Evolutionary conservation across 192 early-diverging fungal genomes (phyloP), one percentile per base, ranked within the genome.

Genomic region (Dimargaris cristalligena): DNA sequence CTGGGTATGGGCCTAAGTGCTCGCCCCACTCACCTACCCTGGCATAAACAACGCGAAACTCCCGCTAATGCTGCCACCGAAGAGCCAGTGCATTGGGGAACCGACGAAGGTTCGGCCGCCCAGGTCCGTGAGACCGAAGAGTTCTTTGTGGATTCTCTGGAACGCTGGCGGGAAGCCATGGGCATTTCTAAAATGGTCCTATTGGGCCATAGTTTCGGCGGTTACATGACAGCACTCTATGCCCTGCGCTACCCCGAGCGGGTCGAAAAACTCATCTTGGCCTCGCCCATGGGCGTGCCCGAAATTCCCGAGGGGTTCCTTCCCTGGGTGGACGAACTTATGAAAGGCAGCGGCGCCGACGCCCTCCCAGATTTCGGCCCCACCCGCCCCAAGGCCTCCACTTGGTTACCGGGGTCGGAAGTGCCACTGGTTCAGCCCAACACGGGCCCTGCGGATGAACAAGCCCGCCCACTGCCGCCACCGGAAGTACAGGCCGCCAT

Each of bases 1-100:
- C 74, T 97, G 1, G 91, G 94, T n/a, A 93, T 90, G 89, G 93
- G 86, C 34, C 79, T 86, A 64, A 83, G 79, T 62, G 83, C 84
- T n/a, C 74, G 91, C 6, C 85, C 88, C 20, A 70, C 71, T 23
- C 92, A 84, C 64, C 65, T 62, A 4, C 69, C 78, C 52, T 59
- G 58, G 38, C 72, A 62, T 49, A 47, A 57, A 62, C 67, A 52
- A 61, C 68, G 63, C 13, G 67, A 73, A 67, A 69, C 82, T 59
- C 65, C 32, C 55, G 50, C 29, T 10, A 26, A 11, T 25, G 25
- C 55, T 18, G 47, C 58, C n/a, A n/a, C n/a, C n/a, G n/a, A n/a
- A n/a, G n/a, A n/a, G n/a, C n/a, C n/a, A n/a, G n/a, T n/a, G n/a
- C n/a, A n/a, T n/a, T n/a, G n/a, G n/a, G n/a, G n/a, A n/a, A n/a